Conservation (phyloP, 2,329 filamentous ascomycete species). For the Alternaria brassicae region DNA sequence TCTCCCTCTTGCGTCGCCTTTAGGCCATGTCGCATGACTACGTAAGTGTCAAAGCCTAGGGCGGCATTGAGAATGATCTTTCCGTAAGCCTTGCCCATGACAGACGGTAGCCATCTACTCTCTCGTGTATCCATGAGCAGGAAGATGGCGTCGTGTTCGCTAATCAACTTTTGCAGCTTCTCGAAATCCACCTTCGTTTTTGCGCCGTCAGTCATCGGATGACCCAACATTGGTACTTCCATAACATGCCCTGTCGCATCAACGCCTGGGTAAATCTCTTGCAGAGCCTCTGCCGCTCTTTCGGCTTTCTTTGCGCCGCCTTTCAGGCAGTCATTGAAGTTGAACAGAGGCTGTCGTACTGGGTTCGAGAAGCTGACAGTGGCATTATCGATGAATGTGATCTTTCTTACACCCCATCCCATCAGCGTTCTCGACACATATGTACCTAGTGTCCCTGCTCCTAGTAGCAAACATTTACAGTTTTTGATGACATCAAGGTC, state of each 20-base stretch:
- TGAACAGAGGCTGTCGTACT: conserved; percentile 90
- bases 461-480: conserved; percentile 87
- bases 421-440: conserved; percentile 92
- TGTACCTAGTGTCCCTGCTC: conserved; percentile 89
- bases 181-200: conserved; percentile 78
- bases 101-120: conserved; percentile 91
- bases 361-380: conserved; percentile 95
- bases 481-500: conserved; percentile 88
- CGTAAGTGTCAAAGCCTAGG: conserved; percentile 93
- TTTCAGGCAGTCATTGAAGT: conserved; percentile 84
- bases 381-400: conserved; percentile 95
- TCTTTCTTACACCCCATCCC: conserved; percentile 94
- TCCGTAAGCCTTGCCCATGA: conserved; percentile 90
- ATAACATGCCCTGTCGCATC: conserved; percentile 80
- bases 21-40: conserved; percentile 94
- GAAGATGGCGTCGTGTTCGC: conserved; percentile 90
- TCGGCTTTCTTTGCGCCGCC: conserved; percentile 85
- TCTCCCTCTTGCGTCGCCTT: conserved; percentile 58
- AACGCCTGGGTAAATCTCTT: conserved; percentile 88
- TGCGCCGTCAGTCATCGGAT: conserved; percentile 77
- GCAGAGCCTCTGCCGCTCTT: conserved; percentile 79
- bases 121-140: conserved; percentile 97
- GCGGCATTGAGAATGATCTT: conserved; percentile 98
- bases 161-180: conserved; percentile 74
- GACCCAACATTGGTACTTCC: conserved; percentile 93